phyloP scores from a whole-genome alignment of 345 rosid genomes.

The Moringa oleifera region DNA sequence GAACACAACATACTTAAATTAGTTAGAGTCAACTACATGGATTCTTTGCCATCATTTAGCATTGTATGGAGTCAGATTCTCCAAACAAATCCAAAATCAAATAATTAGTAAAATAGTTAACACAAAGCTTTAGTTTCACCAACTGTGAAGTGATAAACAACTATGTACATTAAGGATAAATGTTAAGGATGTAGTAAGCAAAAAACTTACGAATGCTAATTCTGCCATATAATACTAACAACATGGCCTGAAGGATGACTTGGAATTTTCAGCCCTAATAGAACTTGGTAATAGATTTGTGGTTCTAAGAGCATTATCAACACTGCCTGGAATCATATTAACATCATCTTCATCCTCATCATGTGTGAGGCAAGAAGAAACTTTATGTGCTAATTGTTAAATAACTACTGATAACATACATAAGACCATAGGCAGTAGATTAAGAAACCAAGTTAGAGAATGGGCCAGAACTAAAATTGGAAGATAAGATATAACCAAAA shows the following conservation, averaged over 20 bases:
- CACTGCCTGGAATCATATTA: constrained; percentile 82
- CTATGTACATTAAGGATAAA: constrained; percentile 5
- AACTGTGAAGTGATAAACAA: constrained; percentile 5
- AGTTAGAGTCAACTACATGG: background rate
- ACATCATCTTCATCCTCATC: constrained; percentile 78
- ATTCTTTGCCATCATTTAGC: background rate
- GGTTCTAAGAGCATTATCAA: constrained; percentile 92
- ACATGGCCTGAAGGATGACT: constrained; percentile 78
- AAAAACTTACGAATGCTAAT: constrained; percentile 90
- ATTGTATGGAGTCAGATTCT: background rate
- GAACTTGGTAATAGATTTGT: constrained; percentile 40
- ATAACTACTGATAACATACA: too few relatives aligned
- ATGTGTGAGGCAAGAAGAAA: too few relatives aligned
- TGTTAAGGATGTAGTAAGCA: constrained; percentile 6
- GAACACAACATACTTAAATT: background rate
- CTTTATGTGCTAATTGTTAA: too few relatives aligned
- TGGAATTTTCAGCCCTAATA: constrained; percentile 30
- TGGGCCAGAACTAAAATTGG: too few relatives aligned
- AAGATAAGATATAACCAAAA: too few relatives aligned
- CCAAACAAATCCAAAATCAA: too few relatives aligned
- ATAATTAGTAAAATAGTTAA: too few relatives aligned
- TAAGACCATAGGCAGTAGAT: too few relatives aligned
- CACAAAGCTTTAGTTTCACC: constrained; percentile 4
- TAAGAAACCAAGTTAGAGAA: too few relatives aligned
- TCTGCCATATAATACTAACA: constrained; percentile 88